A percentile compares a stretch with the other conserved stretches of the same genome.
phyloP scores from a whole-genome alignment of 345 rosid genomes.

The Balakata baccata region DNA sequence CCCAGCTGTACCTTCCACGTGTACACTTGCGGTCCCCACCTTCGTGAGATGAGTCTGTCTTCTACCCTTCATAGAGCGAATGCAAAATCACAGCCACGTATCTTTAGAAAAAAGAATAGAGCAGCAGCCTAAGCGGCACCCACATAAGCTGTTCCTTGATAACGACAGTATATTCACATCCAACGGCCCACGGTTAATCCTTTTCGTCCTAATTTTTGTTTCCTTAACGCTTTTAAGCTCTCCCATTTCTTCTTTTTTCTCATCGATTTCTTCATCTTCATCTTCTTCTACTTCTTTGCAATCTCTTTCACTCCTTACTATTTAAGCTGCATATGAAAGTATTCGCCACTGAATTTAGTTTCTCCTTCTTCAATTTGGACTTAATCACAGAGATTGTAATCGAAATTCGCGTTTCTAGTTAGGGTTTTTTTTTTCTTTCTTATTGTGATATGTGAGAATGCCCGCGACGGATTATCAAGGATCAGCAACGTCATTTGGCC shows the following conservation, averaged over 20 bases:
- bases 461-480: slow-evolving; percentile 33
- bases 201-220: too few species aligned
- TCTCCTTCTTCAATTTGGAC: background rate
- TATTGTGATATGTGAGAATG: slow-evolving; percentile 16
- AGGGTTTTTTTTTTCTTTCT: background rate
- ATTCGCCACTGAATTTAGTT: background rate
- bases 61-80: background rate
- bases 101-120: too few species aligned
- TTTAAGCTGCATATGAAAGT: background rate
- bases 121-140: background rate
- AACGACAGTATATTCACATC: too few species aligned
- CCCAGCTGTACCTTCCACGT: slow-evolving; percentile 16
- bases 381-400: background rate
- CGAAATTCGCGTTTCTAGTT: background rate
- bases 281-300: too few species aligned
- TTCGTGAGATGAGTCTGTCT: background rate
- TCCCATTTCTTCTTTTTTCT: background rate
- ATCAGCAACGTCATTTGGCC: slow-evolving; percentile 31
- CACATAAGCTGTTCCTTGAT: too few species aligned
- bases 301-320: background rate
- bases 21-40: background rate
- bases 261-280: background rate
- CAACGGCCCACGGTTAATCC: too few species aligned
- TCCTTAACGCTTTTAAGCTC: background rate
- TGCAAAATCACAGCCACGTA: background rate